Base-by-base conservation (phyloP, 306 rosid genomes). In the Myrica gale region DNA sequence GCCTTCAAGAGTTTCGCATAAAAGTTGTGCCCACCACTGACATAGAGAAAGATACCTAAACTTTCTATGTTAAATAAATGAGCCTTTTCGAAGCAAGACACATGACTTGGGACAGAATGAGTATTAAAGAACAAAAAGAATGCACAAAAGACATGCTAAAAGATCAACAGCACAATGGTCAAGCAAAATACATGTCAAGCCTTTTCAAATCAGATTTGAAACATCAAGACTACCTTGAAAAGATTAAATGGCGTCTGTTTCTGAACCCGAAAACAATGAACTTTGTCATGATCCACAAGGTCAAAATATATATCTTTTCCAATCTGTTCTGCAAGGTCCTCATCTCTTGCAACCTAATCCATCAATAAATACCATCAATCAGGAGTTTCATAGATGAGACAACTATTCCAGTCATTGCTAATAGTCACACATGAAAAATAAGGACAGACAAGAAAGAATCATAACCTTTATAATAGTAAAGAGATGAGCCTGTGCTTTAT, bases 211-310 rank as follows among this genome's bases (percentile, higher is more conserved):
- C 67, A 61, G 19, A 53, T 32, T 13, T 21, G 15, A 15, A 45
- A 26, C 51, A 61, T 41, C 13, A 44, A 26, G 2, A 47, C 50
- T 87, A 94, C 98, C 97, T 94, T 94, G 84, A 94, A 94, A 80
- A 71, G 45, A 67, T 72, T 70, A 75, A 94, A 91, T 37, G 90
- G 86, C 17, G 60, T 86, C 74, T 89, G 91, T 69, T 87, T 94
- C 82, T 85, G 80, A 78, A 90, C 80, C 54, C 96, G 98, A 72
- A 94, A 91, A 85, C 89, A 90, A 26, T 60, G 88, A 79, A 94
- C 97, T 90, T 90, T 94, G 72, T 94, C 97, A 89, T 91, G 97
- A 84, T 94, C 95, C 76, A 94, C 98, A 44, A 94, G 97, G 82
- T 91, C 98, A 68, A 94, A 94, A 84, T 87, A 91, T 82, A 86